Base-by-base conservation (phyloP, 2,329 filamentous ascomycete genomes). In the Alternaria arborescens region DNA sequence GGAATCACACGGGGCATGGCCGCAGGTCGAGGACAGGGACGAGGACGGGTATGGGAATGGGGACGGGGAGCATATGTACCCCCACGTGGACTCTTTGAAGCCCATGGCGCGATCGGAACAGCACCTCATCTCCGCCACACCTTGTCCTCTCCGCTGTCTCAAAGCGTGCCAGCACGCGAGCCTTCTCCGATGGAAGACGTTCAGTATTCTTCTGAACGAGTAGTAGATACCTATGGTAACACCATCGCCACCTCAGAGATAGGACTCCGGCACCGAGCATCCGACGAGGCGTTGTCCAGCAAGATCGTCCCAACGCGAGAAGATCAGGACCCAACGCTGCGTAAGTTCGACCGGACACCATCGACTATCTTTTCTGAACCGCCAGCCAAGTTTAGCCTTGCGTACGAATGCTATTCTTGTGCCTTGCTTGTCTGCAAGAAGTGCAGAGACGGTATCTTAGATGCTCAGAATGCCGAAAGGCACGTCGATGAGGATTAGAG, bases 341-440 rank as follows among this genome's bases (percentile, higher is more conserved):
- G n/a, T n/a, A 3, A 5, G 14, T 12, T 10, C 4, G 14, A 14
- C n/a, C n/a, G 20, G 28, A 1, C 22, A 8, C 22, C 47, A 11
- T 28, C 42, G 22, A 28, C 20, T 18, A 30, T 47, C 26, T 55
- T 60, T 18, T 44, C 52, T 2, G 42, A 40, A 10, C 7, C 41
- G 12, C 16, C 48, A 3, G 22, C 48, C 3, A 52, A 64, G 2
- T 70, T 71, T 40, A 74, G 65, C 55, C 60, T 74, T 26, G 73
- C 74, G 1, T 66, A 75, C 36, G 62, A 72, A 41, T 77, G 74
- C 34, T 2, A 24, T 1, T 16, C 18, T 5, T 77, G 75, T 54
- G 61, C 54, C 8, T 48, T 72, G 2, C 42, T 76, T 1, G 66
- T 75, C 2, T 77, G 75, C 52, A 51, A 54, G 1, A 41, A 58